Base-by-base conservation (phyloP, 805 yeast genomes). In the Metschnikowia koreensis region DNA sequence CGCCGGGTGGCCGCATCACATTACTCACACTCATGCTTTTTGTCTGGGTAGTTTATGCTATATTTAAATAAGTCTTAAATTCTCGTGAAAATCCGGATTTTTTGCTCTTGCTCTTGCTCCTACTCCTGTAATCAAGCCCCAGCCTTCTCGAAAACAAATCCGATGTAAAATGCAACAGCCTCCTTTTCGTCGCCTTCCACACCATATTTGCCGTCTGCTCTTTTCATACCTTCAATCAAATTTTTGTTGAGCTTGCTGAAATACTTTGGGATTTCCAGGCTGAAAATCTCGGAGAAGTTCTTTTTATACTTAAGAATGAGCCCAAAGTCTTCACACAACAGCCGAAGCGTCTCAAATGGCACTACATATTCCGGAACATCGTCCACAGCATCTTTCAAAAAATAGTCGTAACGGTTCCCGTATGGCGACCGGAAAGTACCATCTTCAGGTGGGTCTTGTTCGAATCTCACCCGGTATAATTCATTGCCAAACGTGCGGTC, bases 291-390 rank as follows among this genome's bases (percentile, higher is more conserved):
- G 57, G 86, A 80, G 60, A 94, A 93, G 47, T 88, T 85, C 74
- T 84, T 84, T 62, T 85, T 85, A 59, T 82, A 82, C 53, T 85
- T 79, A 52, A 94, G 70, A 51, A 83, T 86, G 55, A 93, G 69
- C 12, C 89, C 89, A 66, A 83, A 88, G 52, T 90, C 96, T 63
- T 86, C 89, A 41, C 97, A 96, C 49, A 93, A 70, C 50, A 86
- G 81, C 67, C 96, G 78, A 52, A 94, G 81, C 1, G 85, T 81
- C 62, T 93, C 97, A 68, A 94, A 91, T 1, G 97, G 98, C 7
- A 94, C 97, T 6, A 94, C 96, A 63, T 87, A 94, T 64, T 94
- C 99, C 0, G 98, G 98, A 26, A 94, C 97, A 61, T 94, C 86
- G 55, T 90, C 97, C 45, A 94, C 93, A 0, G 99, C 99, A 71